These are phyloP conservation scores for Phytophthora hybrid DNA, from an alignment of 352 stramenopile species.

Conservation along the genomic window DNA sequence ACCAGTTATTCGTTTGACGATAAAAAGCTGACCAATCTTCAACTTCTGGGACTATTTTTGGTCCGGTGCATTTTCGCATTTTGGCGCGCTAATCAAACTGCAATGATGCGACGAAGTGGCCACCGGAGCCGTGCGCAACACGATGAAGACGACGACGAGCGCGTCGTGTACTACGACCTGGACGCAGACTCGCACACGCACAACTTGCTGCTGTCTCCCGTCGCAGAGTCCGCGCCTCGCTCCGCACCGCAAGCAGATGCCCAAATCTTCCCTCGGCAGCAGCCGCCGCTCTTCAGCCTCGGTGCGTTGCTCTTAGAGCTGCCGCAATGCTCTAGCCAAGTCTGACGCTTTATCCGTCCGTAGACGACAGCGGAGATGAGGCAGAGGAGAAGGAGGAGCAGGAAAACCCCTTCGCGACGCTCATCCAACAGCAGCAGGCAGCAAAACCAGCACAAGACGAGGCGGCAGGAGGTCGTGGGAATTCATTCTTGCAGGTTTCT, in stretches of 20 bases:
- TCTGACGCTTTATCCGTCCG: conserved; percentile 14
- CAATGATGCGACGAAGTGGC: conserved; percentile 10
- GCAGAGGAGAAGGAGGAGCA: conserved; percentile 38
- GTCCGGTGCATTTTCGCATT: neutral
- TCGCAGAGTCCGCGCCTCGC: conserved; percentile 16
- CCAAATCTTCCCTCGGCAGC: conserved; percentile 52
- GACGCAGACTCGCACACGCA: conserved; percentile 40
- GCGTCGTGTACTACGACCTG: conserved; percentile 72
- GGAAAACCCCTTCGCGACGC: conserved; percentile 72
- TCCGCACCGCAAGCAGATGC: conserved; percentile 6
- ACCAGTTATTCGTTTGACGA: too few species aligned
- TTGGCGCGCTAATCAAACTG: neutral
- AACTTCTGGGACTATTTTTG: neutral
- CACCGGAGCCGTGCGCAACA: conserved; percentile 14
- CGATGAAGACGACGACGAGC: conserved; percentile 48
- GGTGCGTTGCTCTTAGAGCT: conserved; percentile 30
- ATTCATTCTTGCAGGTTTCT: conserved; percentile 5
- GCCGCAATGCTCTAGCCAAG: neutral
- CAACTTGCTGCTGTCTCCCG: conserved; percentile 32
- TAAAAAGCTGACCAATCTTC: neutral
- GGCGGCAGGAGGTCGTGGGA: neutral
- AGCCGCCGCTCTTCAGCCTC: conserved; percentile 47
- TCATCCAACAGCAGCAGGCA: conserved; percentile 42
- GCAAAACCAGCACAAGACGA: conserved; percentile 2
- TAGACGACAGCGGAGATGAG: conserved; percentile 46